Evolutionary conservation across 495 filamentous ascomycete genomes (phyloP).

Genomic region (Trichoderma gamsii): DNA sequence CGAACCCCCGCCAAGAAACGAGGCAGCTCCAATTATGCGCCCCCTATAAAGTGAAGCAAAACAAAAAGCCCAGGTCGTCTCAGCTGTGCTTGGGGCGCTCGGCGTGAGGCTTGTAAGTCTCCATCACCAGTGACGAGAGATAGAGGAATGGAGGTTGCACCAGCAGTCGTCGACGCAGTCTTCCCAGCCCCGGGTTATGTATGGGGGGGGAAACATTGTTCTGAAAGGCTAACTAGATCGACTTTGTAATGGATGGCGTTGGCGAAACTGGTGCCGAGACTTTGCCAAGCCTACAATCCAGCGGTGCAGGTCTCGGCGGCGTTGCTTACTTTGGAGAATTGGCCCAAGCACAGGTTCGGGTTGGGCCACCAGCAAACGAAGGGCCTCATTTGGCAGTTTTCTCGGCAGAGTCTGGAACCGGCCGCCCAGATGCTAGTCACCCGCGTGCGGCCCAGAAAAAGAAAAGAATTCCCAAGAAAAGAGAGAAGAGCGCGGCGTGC

Average conservation of each 20-base stretch:
- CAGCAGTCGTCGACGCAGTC: background rate
- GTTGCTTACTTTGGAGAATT: background rate
- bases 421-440: background rate
- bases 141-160: background rate
- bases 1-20: too few species aligned
- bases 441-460: background rate
- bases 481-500: background rate
- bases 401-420: background rate
- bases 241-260: background rate
- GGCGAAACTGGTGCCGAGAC: slow-evolving; percentile 5
- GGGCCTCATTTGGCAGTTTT: background rate
- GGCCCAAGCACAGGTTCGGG: background rate
- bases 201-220: background rate
- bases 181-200: background rate
- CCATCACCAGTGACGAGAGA: background rate
- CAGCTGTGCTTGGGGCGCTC: background rate
- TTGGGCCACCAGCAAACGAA: background rate
- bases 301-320: slow-evolving; percentile 9
- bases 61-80: background rate
- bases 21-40: too few species aligned
- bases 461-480: too few species aligned
- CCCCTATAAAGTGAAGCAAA: background rate
- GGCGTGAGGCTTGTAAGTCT: background rate
- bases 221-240: background rate
- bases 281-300: slow-evolving; percentile 8